A percentile compares a stretch with the other conserved stretches of the same genome.
Evolutionary conservation across 1,284 basidiomycete genomes (phyloP).

Genomic region (Leccinum cinnamomeum): DNA sequence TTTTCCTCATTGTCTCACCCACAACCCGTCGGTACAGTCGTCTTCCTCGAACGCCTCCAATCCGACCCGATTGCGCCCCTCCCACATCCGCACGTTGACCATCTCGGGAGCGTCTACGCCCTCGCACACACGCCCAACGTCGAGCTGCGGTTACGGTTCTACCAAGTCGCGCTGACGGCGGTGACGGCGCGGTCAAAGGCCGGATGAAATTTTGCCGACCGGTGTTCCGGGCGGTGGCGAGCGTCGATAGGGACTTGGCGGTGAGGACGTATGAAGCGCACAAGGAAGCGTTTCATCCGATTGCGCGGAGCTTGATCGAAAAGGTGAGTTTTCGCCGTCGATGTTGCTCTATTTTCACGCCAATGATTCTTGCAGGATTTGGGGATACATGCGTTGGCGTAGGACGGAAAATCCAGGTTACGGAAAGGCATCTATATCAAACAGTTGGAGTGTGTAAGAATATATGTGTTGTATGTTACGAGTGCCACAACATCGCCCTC

Average conservation of each 20-base stretch:
- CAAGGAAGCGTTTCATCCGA: conserved; percentile 71
- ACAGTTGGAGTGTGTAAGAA: neutral
- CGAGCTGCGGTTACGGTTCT: conserved; percentile 76
- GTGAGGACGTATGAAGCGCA: conserved; percentile 52
- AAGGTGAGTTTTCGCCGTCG: conserved; percentile 43
- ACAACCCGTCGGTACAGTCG: conserved; percentile 45
- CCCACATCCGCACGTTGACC: conserved; percentile 52
- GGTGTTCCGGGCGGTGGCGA: conserved; percentile 52
- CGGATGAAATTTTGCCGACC: conserved; percentile 85
- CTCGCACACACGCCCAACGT: conserved; percentile 57
- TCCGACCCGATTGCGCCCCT: conserved; percentile 46
- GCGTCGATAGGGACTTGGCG: conserved; percentile 66
- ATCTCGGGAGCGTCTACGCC: conserved; percentile 57
- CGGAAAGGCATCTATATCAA: neutral
- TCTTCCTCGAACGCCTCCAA: conserved; percentile 73
- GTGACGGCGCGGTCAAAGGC: conserved; percentile 59
- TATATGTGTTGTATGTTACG: neutral
- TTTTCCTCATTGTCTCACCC: neutral
- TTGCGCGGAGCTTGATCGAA: conserved; percentile 70
- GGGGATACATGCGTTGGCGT: neutral
- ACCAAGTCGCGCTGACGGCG: conserved; percentile 51
- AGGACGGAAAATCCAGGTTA: neutral
- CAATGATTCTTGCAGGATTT: neutral
- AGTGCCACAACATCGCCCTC: neutral
- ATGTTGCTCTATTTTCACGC: neutral